Conservation (phyloP, 148 eudicot genomes). For the Cornus suecica region DNA sequence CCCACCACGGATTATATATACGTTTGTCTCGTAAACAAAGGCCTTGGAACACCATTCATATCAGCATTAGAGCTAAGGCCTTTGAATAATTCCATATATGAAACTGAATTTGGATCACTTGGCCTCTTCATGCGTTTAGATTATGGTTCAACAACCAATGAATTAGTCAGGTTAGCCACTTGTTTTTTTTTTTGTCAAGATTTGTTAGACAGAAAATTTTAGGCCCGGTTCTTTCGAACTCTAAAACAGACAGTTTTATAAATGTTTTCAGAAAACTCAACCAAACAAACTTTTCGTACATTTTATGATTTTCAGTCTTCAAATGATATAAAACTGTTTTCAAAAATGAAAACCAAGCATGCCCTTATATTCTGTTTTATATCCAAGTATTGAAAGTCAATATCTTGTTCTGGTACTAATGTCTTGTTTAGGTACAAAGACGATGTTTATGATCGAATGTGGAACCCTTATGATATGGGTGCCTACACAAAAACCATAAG, state of each 20-base stretch:
- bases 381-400: too few relatives aligned
- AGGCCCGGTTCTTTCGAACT: too few relatives aligned
- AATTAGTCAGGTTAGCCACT: background rate
- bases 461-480: constrained; percentile 8
- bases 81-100: constrained; percentile 20
- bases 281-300: too few relatives aligned
- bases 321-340: too few relatives aligned
- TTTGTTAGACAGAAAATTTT: too few relatives aligned
- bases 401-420: too few relatives aligned
- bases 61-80: constrained; percentile 35
- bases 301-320: too few relatives aligned
- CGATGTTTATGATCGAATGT: constrained; percentile 40
- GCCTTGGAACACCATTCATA: constrained; percentile 33
- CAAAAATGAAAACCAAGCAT: too few relatives aligned
- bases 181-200: background rate
- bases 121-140: constrained; percentile 6
- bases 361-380: too few relatives aligned
- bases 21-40: constrained; percentile 32
- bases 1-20: constrained; percentile 23
- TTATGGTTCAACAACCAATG: background rate
- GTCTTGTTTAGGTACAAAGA: constrained; percentile 26
- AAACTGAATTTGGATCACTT: constrained; percentile 20
- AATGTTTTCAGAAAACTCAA: too few relatives aligned
- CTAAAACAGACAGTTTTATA: too few relatives aligned
- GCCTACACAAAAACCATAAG: background rate